Evolutionary conservation across 257 asterid species (phyloP), one percentile per base, ranked within the genome.

Genomic region (Solanum pimpinellifolium): DNA sequence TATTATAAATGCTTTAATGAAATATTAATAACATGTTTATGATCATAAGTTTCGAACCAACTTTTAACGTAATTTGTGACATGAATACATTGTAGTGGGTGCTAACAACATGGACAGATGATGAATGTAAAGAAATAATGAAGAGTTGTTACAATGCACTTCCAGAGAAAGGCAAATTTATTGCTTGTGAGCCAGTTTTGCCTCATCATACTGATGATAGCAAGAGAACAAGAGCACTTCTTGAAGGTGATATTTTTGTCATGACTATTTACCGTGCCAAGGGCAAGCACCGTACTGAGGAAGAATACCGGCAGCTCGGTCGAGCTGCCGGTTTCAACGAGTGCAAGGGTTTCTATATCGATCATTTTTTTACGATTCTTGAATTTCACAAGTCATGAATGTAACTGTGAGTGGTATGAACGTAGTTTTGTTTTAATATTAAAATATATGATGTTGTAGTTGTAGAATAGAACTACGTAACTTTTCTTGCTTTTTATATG

Each of bases 181-280:
- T 85, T 15, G 87, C 87, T 18, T 89, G 91, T 46, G 91, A 89
- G 44, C 91, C 90, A 18, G 88, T 87, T 73, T 85, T 89, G 62
- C 91, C 91, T 62, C 41, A 46, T 11, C 37, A 70, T 11, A 85
- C 87, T 9, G 88, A 89, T 70, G 76, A 87, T 21, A 87, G 88
- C 83, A 89, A 82, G 47, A 83, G 90, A 21, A 89, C 87, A 11
- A 81, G 90, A 73, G 88, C 89, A 25, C 88, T 89, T 37, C 90
- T 89, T 11, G 91, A 87, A 89, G 91, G 88, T 8, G 90, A 89
- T 35, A 87, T 89, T 68, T 89, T 87, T 47, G 90, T 87, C 21
- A 89, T 89, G 91, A 89, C 91, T 9, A 87, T 87, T 23, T 87
- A 87, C 35, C 83, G 88, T 31, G 68, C 87, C 15, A 87, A 87